Base-by-base conservation (phyloP, 768 basidiomycete genomes). In the Agrocybe praecox region DNA sequence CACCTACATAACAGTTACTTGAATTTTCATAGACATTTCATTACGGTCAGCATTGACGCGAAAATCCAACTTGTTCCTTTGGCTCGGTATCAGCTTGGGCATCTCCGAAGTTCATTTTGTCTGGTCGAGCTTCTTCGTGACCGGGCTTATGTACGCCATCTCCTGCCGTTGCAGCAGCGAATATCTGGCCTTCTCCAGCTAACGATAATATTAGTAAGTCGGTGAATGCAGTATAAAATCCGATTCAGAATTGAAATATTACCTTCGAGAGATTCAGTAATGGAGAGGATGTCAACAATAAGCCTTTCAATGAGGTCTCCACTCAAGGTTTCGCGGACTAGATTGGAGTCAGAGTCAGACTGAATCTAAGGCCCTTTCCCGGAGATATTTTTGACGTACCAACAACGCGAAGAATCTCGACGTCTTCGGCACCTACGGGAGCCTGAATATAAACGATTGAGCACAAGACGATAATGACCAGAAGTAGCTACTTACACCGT, bases 401-500 rank as follows among this genome's bases (percentile, higher is more conserved):
- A 48, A 86, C 85, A 34, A 85, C 82, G 49, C 85, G 80, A 24
- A 87, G 74, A 49, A 87, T 84, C 65, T 88, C 84, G 26, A 76
- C 74, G 1, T 78, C 72, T 52, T 83, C 77, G 51, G 75, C 79
- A 43, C 76, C 77, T 23, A 77, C 74, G 0, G 86, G 83, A 23
- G 83, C 78, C 76, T 78, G 48, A 9, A 43, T 21, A 15, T 43
- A 12, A 22, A 54, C 15, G 6, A 10, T 32, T 42, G 18, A 46
- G 12, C 40, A 33, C 26, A 1, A 4, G 23, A n/a, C n/a, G n/a
- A n/a, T n/a, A n/a, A n/a, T n/a, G n/a, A n/a, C n/a, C n/a, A n/a
- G n/a, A n/a, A n/a, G 43, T 23, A 46, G 33, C 18, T 46, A 53
- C 48, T n/a, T 55, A 75, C 78, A 42, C 74, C 73, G 62, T 86